Evolutionary conservation across 441 rosid species (phyloP).

Genomic region (Brassica hybrid): DNA sequence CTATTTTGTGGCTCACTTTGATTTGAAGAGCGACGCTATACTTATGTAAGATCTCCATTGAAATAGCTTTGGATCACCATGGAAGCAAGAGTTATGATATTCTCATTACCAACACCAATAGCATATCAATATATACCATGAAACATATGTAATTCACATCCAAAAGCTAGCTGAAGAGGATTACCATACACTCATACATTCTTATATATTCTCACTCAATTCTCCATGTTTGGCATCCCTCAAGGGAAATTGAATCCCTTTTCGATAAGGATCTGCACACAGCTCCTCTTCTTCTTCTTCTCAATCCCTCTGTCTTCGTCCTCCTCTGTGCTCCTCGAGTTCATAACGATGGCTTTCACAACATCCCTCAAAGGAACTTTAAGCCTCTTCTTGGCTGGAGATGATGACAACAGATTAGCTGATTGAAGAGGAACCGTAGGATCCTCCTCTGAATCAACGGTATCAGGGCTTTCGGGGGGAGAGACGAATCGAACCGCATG

Average conservation of each 20-base stretch:
- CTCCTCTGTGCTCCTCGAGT: slow-evolving; percentile 26
- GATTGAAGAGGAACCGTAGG: slow-evolving; percentile 16
- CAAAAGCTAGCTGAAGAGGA: neutral
- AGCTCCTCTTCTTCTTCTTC: slow-evolving; percentile 25
- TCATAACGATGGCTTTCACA: slow-evolving; percentile 41
- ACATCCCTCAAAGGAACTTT: slow-evolving; percentile 38
- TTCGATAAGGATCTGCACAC: slow-evolving; percentile 10
- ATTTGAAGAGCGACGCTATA: neutral
- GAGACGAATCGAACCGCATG: slow-evolving; percentile 34
- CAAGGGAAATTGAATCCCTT: slow-evolving; percentile 33
- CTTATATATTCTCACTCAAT: neutral
- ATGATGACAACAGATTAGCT: neutral
- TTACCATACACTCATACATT: neutral
- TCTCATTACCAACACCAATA: neutral
- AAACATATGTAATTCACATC: neutral
- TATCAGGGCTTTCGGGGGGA: slow-evolving; percentile 5
- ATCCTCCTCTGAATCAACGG: slow-evolving; percentile 30
- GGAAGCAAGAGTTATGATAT: neutral
- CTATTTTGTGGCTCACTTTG: neutral
- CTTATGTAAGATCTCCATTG: neutral
- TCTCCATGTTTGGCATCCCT: neutral
- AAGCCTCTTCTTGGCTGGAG: slow-evolving; percentile 9
- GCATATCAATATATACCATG: neutral
- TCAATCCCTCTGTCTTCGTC: slow-evolving; percentile 17
- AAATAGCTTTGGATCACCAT: neutral